Evolutionary conservation across 2,329 filamentous ascomycete genomes (phyloP), one percentile per base, ranked within the genome.

Genomic region (Apiospora arundinis): DNA sequence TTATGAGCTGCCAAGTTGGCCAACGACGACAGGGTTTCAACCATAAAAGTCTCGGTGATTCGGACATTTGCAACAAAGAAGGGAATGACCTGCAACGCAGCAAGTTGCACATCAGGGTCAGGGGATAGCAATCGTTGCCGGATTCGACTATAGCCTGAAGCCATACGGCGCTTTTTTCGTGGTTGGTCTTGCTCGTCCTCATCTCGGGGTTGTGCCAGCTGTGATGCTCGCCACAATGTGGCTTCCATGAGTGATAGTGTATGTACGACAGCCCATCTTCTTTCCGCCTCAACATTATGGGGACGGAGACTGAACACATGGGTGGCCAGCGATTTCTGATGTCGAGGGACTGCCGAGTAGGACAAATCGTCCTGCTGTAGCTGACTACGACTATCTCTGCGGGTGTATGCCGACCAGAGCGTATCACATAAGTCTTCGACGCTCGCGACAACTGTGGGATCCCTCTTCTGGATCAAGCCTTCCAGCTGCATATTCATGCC

Each of bases 401-500:
- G 91, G 4, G 89, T 86, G 80, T 98, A 98, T 77, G 98, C 95
- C 11, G 83, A 83, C 84, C 92, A 92, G n/a, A 99, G 82, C 4
- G 88, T 85, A 63, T 95, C 91, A 45, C 91, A 79, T 1, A 98
- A 81, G n/a, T 88, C 88, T 74, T 92, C 89, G 7, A 97, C 70
- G 74, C 87, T 80, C 63, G 77, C 84, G 40, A 81, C 79, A 70
- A 86, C 80, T 70, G 76, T 78, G 71, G 77, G 80, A 74, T 83
- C 81, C 2, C 81, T 78, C 9, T 81, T 78, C 69, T 87, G 83
- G 52, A 87, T 80, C 44, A 93, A 78, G 71, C 88, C 83, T 74
- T 93, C 86, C 65, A 93, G 83, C 74, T 92, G 90, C 11, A 92
- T 82, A 74, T 90, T 87, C 44, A 91, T 85, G n/a, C 89, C 84